Base-by-base conservation (phyloP, 169 alveolate species). In the Cryptosporidium andersoni region DNA sequence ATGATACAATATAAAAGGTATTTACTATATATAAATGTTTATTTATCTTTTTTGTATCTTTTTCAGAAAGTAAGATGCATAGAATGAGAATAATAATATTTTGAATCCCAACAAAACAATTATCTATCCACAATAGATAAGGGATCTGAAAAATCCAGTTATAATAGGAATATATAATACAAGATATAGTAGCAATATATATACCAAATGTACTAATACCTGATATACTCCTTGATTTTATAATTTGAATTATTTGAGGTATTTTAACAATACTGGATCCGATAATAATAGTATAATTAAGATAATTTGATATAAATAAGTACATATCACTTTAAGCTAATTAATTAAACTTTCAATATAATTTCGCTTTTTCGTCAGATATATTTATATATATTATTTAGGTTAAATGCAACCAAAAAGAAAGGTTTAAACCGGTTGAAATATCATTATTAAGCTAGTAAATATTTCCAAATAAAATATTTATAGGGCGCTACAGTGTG, bases 171-270 rank as follows among this genome's bases (percentile, higher is more conserved):
- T 74, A 74, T 74, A 74, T 74, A 47, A 66, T 58, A 36, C 74
- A 74, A 12, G 85, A 74, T 36, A 74, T 60, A 7, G 60, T 74
- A 16, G 55, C 85, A 25, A 74, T 55, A 58, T 74, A 74, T 43
- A 74, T 74, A 16, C 85, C 51, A 58, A 74, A 74, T 34, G 60
- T 74, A 55, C 85, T 74, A 56, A 74, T 74, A 25, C 85, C 85
- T 37, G 55, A 55, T 12, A 68, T 74, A 6, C 85, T 74, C 60
- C 45, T 74, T 11, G 85, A 74, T 9, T 62, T 74, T 39, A 74
- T 47, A 45, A 74, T 74, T 60, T 74, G 55, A 4, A 74, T 74
- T 39, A 74, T 60, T 14, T 74, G 85, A 0, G 85, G 85, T 56
- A 74, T 58, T 60, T 74, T 74, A 7, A 74, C 85, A 40, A 74